Conservation (phyloP, 2,329 filamentous ascomycete species). For the Verticillium dahliae region DNA sequence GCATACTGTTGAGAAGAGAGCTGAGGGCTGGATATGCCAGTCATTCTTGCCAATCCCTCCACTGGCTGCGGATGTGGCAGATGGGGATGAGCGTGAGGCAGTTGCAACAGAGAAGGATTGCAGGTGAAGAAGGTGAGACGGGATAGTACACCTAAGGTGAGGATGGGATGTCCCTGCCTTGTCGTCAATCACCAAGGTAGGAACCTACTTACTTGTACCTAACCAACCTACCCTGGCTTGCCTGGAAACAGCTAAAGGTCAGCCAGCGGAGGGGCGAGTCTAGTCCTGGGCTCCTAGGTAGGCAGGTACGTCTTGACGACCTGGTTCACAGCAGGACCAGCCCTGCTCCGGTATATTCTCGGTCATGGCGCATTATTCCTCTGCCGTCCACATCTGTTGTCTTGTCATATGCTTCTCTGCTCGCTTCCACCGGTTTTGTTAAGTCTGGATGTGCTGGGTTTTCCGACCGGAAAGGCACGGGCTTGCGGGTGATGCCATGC, state of each 20-base stretch:
- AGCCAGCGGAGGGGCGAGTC: not conserved
- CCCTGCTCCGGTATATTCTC: not conserved
- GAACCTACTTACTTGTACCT: no score
- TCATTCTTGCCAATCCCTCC: not conserved
- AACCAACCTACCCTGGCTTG: not conserved
- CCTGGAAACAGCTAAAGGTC: no score
- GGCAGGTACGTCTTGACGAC: not conserved
- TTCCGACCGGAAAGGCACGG: not conserved
- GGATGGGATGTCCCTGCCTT: not conserved
- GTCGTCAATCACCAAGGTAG: not conserved
- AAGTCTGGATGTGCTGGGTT: not conserved
- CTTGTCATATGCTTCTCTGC: not conserved
- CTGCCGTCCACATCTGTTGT: not conserved
- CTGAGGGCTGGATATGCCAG: not conserved
- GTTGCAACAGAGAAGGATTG: not conserved
- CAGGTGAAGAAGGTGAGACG: not conserved
- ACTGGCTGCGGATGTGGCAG: no score
- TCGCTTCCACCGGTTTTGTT: not conserved
- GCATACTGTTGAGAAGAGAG: not conserved
- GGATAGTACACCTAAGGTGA: not conserved
- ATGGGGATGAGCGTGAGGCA: not conserved
- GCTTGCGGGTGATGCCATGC: not conserved
- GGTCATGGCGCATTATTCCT: not conserved
- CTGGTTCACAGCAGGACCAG: not conserved
- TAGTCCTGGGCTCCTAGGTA: not conserved